These are phyloP conservation scores for Prunus padus DNA, from an alignment of 306 rosid genomes.

Conservation along the genomic window DNA sequence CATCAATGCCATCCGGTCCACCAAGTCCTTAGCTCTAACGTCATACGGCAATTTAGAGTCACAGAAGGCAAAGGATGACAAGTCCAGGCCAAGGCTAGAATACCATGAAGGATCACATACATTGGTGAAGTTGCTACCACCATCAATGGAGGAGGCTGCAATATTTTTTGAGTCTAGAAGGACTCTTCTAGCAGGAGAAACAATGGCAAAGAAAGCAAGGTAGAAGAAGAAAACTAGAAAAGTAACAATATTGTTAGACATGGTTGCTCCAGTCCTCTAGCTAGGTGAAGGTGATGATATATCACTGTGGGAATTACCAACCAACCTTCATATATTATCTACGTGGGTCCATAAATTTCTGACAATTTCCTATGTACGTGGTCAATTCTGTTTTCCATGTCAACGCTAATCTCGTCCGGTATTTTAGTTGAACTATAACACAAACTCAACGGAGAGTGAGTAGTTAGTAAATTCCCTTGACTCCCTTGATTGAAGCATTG, in stretches of 20 bases:
- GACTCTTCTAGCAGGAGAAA: slow-evolving; percentile 6
- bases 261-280: background rate
- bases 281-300: background rate
- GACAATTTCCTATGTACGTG: too few relatives aligned
- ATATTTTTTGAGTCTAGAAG: background rate
- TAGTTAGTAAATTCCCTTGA: too few relatives aligned
- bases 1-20: slow-evolving; percentile 13
- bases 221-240: slow-evolving; percentile 1
- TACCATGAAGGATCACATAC: slow-evolving; percentile 15
- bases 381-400: too few relatives aligned
- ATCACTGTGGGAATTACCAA: too few relatives aligned
- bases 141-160: background rate
- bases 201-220: background rate
- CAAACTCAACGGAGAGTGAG: too few relatives aligned
- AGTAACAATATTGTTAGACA: background rate
- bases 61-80: slow-evolving; percentile 5
- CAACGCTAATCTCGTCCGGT: too few relatives aligned
- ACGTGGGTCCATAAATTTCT: too few relatives aligned
- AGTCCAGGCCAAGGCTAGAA: background rate
- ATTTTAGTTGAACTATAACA: too few relatives aligned
- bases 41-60: background rate
- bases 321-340: too few relatives aligned
- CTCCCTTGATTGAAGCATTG: too few relatives aligned
- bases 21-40: slow-evolving; percentile 14
- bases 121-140: background rate